Evolutionary conservation across 2,329 filamentous ascomycete species (phyloP).

Genomic region (Teratosphaeria pseudoeucalypti): DNA sequence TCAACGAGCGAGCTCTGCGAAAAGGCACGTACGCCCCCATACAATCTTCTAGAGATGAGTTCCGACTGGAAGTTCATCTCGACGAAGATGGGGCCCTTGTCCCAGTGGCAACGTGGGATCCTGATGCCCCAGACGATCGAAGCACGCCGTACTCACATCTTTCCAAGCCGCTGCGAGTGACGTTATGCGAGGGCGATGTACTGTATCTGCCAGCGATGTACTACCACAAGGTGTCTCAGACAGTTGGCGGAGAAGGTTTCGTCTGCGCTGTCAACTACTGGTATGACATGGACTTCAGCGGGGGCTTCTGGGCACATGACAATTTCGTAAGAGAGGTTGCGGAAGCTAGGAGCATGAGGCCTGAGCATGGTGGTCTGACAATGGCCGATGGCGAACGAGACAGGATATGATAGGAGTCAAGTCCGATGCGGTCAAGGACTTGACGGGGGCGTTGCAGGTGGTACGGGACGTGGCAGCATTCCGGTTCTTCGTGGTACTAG

Average conservation of each 20-base stretch:
- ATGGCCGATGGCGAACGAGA: neutral
- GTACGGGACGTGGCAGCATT: neutral
- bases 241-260: conserved; percentile 55
- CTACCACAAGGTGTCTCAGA: conserved; percentile 76
- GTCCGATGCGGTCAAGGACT: neutral
- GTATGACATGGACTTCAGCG: conserved; percentile 72
- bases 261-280: conserved; percentile 77
- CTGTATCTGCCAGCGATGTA: conserved; percentile 73
- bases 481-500: neutral
- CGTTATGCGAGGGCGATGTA: conserved; percentile 64
- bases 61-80: conserved; percentile 21
- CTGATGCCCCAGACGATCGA: conserved; percentile 44
- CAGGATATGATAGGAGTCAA: neutral
- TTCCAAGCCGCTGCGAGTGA: conserved; percentile 54
- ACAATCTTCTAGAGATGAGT: conserved; percentile 1
- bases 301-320: conserved; percentile 53
- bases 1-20: conserved; percentile 51
- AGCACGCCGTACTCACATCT: conserved; percentile 50
- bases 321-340: conserved; percentile 37
- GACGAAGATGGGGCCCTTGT: conserved; percentile 37
- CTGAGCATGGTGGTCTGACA: neutral
- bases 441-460: neutral
- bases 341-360: neutral
- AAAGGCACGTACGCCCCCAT: conserved; percentile 49
- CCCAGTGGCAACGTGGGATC: conserved; percentile 67